These are phyloP conservation scores for Dendryphion nanum DNA, from an alignment of 2,329 filamentous ascomycete species.

Conservation along the genomic window DNA sequence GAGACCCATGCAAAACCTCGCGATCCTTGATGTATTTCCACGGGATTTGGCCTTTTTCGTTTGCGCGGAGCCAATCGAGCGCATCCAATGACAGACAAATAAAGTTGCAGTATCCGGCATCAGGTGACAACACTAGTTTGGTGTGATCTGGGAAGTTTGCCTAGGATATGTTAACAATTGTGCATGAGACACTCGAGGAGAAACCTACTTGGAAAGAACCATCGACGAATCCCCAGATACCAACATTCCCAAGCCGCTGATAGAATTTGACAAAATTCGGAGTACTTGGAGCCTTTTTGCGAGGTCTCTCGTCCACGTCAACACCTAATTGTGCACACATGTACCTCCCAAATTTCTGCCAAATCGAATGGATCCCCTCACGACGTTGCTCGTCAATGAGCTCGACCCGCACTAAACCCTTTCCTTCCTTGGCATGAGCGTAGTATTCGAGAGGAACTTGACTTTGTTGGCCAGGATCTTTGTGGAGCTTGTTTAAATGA, in stretches of 20 bases:
- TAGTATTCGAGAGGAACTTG: slow-evolving; percentile 64
- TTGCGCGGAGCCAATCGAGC: slow-evolving; percentile 61
- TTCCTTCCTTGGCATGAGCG: slow-evolving; percentile 63
- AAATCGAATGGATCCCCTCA: slow-evolving; percentile 58
- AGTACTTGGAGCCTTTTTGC: slow-evolving; percentile 44
- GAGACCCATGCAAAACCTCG: slow-evolving; percentile 67
- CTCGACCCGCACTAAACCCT: slow-evolving; percentile 62
- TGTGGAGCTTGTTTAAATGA: slow-evolving; percentile 68
- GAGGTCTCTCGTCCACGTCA: slow-evolving; percentile 46
- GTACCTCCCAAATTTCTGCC: slow-evolving; percentile 70
- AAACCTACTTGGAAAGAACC: slow-evolving; percentile 68
- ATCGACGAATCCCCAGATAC: slow-evolving; percentile 78
- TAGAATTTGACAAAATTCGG: slow-evolving; percentile 71
- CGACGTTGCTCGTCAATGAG: slow-evolving; percentile 59
- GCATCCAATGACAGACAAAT: slow-evolving; percentile 73
- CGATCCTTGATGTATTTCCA: slow-evolving; percentile 69
- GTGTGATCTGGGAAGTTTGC: slow-evolving; percentile 90
- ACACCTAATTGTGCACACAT: slow-evolving; percentile 52
- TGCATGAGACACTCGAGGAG: slow-evolving; percentile 1
- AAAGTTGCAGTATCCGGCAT: slow-evolving; percentile 75
- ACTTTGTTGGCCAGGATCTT: slow-evolving; percentile 47
- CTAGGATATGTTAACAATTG: slow-evolving; percentile 40
- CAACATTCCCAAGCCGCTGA: slow-evolving; percentile 76
- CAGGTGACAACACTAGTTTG: slow-evolving; percentile 74
- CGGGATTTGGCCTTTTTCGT: slow-evolving; percentile 58